Evolutionary conservation across 2,329 filamentous ascomycete genomes (phyloP).

Genomic region (Fusarium mexicanum): DNA sequence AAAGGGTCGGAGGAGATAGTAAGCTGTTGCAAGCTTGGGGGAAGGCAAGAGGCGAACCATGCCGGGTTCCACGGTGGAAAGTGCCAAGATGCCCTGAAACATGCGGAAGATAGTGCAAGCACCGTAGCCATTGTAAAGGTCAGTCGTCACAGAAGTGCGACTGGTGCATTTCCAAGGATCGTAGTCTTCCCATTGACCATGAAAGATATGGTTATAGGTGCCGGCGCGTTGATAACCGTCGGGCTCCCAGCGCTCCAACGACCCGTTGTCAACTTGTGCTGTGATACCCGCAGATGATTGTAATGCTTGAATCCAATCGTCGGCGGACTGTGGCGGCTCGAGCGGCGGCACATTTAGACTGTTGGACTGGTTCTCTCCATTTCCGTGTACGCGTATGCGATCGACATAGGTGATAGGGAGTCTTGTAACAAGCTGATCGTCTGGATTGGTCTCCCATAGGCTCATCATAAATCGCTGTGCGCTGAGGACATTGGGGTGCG

Average conservation of each 20-base stretch:
- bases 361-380: conserved; percentile 43
- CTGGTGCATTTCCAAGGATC: conserved; percentile 66
- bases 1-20: conserved; percentile 73
- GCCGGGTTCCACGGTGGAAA: conserved; percentile 67
- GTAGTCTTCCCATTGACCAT: conserved; percentile 64
- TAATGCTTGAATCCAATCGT: conserved; percentile 52
- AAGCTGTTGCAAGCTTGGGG: conserved; percentile 77
- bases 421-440: conserved; percentile 67
- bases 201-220: conserved; percentile 64
- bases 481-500: conserved; percentile 69
- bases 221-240: conserved; percentile 71
- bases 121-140: conserved; percentile 67
- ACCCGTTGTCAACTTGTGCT: conserved; percentile 76
- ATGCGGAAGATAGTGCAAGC: conserved; percentile 68
- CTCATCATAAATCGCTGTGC: conserved; percentile 74
- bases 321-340: conserved; percentile 46
- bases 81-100: conserved; percentile 66
- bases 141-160: conserved; percentile 62
- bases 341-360: conserved; percentile 34
- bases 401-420: conserved; percentile 76
- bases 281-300: conserved; percentile 62
- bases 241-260: conserved; percentile 76
- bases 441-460: conserved; percentile 67
- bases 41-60: conserved; percentile 80
- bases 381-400: conserved; percentile 72